These are phyloP conservation scores for Verticillium zaregamsianum DNA, from an alignment of 2,329 filamentous ascomycete species.

Conservation along the genomic window DNA sequence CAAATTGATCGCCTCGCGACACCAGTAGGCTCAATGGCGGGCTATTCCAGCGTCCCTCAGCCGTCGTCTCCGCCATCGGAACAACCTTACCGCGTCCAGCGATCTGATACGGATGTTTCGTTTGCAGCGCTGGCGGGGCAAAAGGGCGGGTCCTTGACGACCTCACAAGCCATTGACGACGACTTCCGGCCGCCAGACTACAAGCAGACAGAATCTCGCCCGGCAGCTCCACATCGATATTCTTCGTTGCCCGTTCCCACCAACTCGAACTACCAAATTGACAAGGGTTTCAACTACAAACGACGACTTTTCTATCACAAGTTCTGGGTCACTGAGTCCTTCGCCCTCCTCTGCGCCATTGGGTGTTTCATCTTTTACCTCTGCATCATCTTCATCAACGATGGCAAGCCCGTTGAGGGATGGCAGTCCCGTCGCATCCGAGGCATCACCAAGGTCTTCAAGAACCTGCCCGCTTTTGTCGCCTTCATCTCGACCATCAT, in stretches of 20 bases:
- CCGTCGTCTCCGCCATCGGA: neutral
- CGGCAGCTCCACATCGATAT: neutral
- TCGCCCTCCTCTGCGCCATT: neutral
- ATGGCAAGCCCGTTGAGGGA: neutral
- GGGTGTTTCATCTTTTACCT: neutral
- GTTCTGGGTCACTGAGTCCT: neutral
- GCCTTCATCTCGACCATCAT: neutral
- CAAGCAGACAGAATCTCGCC: neutral
- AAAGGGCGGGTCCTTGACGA: neutral
- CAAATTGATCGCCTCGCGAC: neutral
- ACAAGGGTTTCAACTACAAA: neutral
- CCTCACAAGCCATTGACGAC: neutral
- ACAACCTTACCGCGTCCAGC: neutral
- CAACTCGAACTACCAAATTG: neutral
- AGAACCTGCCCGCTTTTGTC: neutral
- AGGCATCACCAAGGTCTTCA: neutral
- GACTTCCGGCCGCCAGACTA: neutral
- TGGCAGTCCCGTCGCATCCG: neutral
- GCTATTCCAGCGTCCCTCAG: neutral
- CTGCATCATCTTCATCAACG: neutral
- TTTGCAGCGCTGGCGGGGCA: neutral
- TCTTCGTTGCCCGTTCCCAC: neutral
- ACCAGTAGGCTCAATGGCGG: neutral
- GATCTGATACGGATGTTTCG: neutral
- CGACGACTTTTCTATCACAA: neutral